phyloP scores from a whole-genome alignment of 768 basidiomycete genomes.

The Tulasnella sp. region DNA sequence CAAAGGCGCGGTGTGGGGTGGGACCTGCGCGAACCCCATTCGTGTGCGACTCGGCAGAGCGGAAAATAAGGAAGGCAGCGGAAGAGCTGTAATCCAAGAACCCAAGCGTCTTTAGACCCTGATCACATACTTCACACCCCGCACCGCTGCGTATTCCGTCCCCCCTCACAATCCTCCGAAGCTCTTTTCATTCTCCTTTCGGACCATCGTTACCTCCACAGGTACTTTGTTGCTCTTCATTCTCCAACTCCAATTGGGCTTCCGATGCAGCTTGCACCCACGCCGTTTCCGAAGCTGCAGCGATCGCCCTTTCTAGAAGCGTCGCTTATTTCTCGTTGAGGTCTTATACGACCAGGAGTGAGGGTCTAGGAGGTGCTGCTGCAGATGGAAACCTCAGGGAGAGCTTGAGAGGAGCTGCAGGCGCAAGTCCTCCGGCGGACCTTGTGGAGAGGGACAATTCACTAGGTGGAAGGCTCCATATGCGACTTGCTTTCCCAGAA shows the following conservation, averaged over 20 bases:
- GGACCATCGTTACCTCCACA: background rate
- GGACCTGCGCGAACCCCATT: background rate
- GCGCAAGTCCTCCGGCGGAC: constrained; percentile 9
- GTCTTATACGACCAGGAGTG: constrained; percentile 17
- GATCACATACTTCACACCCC: background rate
- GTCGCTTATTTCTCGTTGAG: constrained; percentile 28
- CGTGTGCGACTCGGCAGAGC: background rate
- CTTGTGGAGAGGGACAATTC: background rate
- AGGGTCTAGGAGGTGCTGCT: background rate
- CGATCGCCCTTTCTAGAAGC: constrained; percentile 29
- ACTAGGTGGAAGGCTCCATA: background rate
- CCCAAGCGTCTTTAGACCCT: background rate
- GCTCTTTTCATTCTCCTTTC: background rate
- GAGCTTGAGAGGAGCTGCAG: constrained; percentile 6
- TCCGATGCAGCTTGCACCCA: constrained; percentile 29
- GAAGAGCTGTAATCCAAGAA: background rate
- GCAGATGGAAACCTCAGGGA: background rate
- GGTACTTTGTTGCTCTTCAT: constrained; percentile 10
- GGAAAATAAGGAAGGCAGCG: background rate
- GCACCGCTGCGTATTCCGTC: background rate
- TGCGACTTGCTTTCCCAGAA: background rate
- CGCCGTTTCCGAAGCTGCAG: constrained; percentile 27
- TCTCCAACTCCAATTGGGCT: constrained; percentile 29
- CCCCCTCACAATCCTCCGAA: background rate
- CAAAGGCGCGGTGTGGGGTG: background rate